These are phyloP conservation scores for Cladosporium sp. DNA, from an alignment of 2,329 filamentous ascomycete genomes.

Conservation along the genomic window DNA sequence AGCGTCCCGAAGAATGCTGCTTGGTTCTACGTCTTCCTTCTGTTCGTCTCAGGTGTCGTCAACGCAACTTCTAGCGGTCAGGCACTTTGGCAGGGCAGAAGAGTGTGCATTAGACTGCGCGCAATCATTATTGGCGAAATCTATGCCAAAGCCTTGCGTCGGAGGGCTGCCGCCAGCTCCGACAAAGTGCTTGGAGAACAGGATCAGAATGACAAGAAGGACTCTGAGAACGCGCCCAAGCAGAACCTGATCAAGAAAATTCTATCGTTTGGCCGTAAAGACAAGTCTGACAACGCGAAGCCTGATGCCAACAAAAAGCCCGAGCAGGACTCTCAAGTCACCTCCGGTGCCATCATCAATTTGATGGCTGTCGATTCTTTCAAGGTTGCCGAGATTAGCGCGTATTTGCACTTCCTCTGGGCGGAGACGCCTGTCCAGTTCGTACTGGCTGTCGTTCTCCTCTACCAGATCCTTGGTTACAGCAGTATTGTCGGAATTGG, in stretches of 20 bases:
- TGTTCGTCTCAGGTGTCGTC: slow-evolving; percentile 77
- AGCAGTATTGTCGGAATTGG: slow-evolving; percentile 92
- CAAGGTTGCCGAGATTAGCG: slow-evolving; percentile 92
- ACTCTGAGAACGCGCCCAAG: slow-evolving; percentile 40
- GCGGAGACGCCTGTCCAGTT: slow-evolving; percentile 88
- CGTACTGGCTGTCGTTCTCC: slow-evolving; percentile 70
- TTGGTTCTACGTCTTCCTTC: slow-evolving; percentile 90
- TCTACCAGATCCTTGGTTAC: slow-evolving; percentile 86
- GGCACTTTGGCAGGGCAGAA: slow-evolving; percentile 88
- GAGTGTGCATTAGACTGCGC: slow-evolving; percentile 86
- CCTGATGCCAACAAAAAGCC: slow-evolving; percentile 35
- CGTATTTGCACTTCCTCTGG: slow-evolving; percentile 94
- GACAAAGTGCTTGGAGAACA: slow-evolving; percentile 65
- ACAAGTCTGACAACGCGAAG: slow-evolving; percentile 46
- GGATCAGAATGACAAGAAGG: slow-evolving; percentile 39
- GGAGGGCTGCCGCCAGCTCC: slow-evolving; percentile 73
- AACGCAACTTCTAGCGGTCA: slow-evolving; percentile 81
- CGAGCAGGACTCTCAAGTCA: slow-evolving; percentile 59
- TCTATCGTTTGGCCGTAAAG: slow-evolving; percentile 58
- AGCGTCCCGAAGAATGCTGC: slow-evolving; percentile 77
- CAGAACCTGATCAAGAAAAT: slow-evolving; percentile 43
- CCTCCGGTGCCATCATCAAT: slow-evolving; percentile 97
- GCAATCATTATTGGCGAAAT: slow-evolving; percentile 97
- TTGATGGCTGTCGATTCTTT: slow-evolving; percentile 99
- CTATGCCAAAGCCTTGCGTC: slow-evolving; percentile 89